A percentile compares a stretch with the other conserved stretches of the same genome.
Evolutionary conservation across 805 yeast species (phyloP).

Genomic region (Monosporozyma siamensis): DNA sequence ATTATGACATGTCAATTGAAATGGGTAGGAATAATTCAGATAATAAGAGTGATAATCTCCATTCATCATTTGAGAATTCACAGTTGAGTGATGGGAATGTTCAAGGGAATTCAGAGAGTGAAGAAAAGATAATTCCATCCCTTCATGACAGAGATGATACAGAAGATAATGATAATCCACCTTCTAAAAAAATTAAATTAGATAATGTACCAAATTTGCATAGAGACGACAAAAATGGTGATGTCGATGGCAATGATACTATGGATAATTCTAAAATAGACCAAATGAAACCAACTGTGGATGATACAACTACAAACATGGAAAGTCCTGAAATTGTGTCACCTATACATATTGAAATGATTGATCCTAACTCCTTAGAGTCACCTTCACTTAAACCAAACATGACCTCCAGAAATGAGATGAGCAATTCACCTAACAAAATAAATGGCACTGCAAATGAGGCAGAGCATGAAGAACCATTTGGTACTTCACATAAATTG

Average conservation of each 20-base stretch:
- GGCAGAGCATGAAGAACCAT: background rate
- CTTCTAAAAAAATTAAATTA: constrained; percentile 12
- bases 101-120: too few species aligned
- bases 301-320: background rate
- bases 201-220: constrained; percentile 15
- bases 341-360: constrained; percentile 25
- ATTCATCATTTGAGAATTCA: too few species aligned
- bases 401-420: background rate
- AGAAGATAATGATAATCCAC: constrained; percentile 2
- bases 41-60: background rate
- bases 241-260: too few species aligned
- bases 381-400: constrained; percentile 5
- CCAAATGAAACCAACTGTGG: background rate
- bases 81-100: too few species aligned
- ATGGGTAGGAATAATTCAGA: background rate
- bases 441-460: background rate
- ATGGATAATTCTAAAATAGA: too few species aligned
- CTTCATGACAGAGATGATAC: constrained; percentile 3
- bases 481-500: constrained; percentile 11
- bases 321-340: constrained; percentile 5
- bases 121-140: too few species aligned
- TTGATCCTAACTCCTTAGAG: constrained; percentile 6
- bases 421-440: background rate
- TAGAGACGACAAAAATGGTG: constrained; percentile 3
- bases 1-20: background rate